Percentiles rank a stretch among this genome's conserved stretches.
Conservation (phyloP, 2,329 filamentous ascomycete species). For the Verticillium isaacii region DNA sequence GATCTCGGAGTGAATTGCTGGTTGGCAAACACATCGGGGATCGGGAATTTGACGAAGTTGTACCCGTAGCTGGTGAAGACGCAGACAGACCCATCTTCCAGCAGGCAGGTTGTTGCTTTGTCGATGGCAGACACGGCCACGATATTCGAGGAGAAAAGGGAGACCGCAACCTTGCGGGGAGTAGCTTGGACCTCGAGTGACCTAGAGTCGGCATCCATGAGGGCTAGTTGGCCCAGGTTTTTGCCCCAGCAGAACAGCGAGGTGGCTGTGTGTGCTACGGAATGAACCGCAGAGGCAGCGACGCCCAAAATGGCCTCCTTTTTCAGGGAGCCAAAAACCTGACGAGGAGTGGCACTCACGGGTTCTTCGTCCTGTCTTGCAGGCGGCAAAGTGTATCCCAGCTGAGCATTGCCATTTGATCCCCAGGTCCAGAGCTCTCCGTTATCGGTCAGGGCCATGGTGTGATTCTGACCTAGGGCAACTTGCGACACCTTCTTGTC, state of each 20-base stretch:
- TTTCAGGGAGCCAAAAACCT: slow-evolving; percentile 88
- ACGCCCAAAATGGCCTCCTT: slow-evolving; percentile 77
- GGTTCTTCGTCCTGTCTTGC: slow-evolving; percentile 73
- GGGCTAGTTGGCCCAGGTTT: slow-evolving; percentile 86
- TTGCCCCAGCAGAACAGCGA: slow-evolving; percentile 93
- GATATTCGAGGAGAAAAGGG: slow-evolving; percentile 70
- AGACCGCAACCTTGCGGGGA: slow-evolving; percentile 84
- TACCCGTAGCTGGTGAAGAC: slow-evolving; percentile 96
- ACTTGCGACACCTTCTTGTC: slow-evolving; percentile 73
- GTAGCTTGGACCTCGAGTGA: slow-evolving; percentile 79
- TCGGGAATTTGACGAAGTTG: slow-evolving; percentile 79
- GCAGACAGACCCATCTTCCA: slow-evolving; percentile 85
- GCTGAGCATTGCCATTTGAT: slow-evolving; percentile 76
- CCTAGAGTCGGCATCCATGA: slow-evolving; percentile 92
- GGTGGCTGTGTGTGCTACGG: slow-evolving; percentile 76
- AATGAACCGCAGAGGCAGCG: slow-evolving; percentile 87
- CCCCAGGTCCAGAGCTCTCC: slow-evolving; percentile 97
- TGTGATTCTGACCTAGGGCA: slow-evolving; percentile 87
- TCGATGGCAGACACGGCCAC: slow-evolving; percentile 83
- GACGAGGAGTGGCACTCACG: slow-evolving; percentile 73
- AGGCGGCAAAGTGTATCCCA: slow-evolving; percentile 72
- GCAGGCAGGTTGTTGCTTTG: slow-evolving; percentile 76
- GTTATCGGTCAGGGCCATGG: slow-evolving; percentile 74
- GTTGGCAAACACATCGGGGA: slow-evolving; percentile 65
- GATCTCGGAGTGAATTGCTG: slow-evolving; percentile 63